Conservation (phyloP, 129 eudicot genomes). For the Gnaphalium uliginosum region DNA sequence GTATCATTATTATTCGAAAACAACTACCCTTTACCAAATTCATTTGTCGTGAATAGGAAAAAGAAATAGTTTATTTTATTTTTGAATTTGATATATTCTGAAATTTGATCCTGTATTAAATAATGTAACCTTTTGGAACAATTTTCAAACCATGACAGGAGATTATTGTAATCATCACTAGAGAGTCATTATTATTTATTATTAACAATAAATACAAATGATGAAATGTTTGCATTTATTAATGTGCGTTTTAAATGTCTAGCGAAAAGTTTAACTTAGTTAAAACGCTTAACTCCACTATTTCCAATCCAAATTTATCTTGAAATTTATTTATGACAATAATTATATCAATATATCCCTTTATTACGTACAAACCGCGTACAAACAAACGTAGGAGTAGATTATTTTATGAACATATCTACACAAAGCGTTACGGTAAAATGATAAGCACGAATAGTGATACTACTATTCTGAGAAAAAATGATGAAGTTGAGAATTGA, state of each 20-base stretch:
- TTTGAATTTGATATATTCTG: too few relatives aligned
- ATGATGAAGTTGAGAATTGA: too few relatives aligned
- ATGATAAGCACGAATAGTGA: too few relatives aligned
- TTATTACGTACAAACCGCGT: neutral
- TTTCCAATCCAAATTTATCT: neutral
- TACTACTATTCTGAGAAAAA: too few relatives aligned
- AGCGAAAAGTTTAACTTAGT: neutral
- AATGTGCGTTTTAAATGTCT: neutral
- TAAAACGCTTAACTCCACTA: neutral
- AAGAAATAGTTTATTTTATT: too few relatives aligned
- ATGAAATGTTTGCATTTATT: neutral
- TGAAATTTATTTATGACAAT: neutral
- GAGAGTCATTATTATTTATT: conserved; percentile 7
- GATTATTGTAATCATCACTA: conserved; percentile 1
- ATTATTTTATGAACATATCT: neutral
- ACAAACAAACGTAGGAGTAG: neutral
- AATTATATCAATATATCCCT: too few relatives aligned
- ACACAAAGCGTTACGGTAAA: too few relatives aligned
- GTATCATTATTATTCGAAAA: too few relatives aligned
- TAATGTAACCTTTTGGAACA: neutral
- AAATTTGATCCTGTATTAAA: too few relatives aligned
- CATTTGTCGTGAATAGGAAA: too few relatives aligned
- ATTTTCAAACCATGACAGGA: neutral
- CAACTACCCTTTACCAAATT: too few relatives aligned
- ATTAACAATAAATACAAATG: conserved; percentile 15